phyloP scores from a whole-genome alignment of 495 filamentous ascomycete genomes.

The Podospora comata region DNA sequence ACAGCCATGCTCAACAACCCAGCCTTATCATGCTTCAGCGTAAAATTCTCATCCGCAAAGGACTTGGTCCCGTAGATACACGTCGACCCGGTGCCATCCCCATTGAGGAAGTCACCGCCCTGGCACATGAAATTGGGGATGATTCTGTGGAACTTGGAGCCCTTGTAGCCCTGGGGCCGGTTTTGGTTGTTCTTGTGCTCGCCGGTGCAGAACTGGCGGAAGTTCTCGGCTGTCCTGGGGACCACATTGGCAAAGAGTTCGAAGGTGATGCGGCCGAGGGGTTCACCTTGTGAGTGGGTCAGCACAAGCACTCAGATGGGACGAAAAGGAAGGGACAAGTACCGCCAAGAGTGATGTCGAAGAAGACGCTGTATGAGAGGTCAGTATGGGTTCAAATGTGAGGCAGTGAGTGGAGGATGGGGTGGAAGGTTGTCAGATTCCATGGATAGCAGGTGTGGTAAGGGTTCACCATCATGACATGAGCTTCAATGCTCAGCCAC shows the following conservation, averaged over 20 bases:
- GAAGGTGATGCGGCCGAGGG: conserved; percentile 88
- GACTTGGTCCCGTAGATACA: conserved; percentile 78
- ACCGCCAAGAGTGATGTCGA: conserved; percentile 91
- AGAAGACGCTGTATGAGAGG: conserved; percentile 63
- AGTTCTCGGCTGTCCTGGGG: conserved; percentile 92
- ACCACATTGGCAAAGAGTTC: conserved; percentile 84
- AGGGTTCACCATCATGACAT: not conserved
- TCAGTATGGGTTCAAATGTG: not conserved
- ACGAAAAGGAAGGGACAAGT: conserved; percentile 18
- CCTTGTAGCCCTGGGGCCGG: conserved; percentile 89
- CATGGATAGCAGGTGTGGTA: not conserved
- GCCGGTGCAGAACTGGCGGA: conserved; percentile 94
- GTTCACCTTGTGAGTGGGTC: conserved; percentile 59
- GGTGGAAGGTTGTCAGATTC: not conserved
- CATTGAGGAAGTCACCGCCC: conserved; percentile 94
- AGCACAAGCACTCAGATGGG: conserved; percentile 11
- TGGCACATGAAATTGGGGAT: conserved; percentile 97
- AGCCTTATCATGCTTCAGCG: conserved; percentile 67
- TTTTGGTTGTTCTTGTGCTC: conserved; percentile 79
- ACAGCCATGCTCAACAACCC: conserved; percentile 93
- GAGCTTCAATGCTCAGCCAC: not conserved
- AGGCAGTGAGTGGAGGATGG: not conserved
- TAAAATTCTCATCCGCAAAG: conserved; percentile 93
- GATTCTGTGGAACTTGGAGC: conserved; percentile 89
- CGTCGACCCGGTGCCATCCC: conserved; percentile 85